Conservation (phyloP, 768 basidiomycete genomes). For the Lyophyllum semitale region DNA sequence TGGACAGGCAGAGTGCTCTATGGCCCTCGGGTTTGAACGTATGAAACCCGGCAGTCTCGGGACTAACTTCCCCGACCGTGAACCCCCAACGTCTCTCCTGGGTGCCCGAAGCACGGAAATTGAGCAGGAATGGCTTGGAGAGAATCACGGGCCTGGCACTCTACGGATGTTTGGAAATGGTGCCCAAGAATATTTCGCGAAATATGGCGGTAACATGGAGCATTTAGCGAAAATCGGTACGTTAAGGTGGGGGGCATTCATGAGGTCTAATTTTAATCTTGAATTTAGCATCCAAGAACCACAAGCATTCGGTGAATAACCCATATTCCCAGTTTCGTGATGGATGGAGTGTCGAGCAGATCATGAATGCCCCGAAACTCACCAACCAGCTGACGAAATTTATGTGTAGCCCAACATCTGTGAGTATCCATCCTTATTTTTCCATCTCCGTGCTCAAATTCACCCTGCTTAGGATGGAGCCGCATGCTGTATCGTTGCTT, state of each 20-base stretch:
- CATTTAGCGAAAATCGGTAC: constrained; percentile 79
- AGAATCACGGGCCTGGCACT: constrained; percentile 69
- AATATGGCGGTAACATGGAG: constrained; percentile 66
- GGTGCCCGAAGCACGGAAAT: constrained; percentile 44
- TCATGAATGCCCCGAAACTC: constrained; percentile 67
- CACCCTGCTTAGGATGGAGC: constrained; percentile 59
- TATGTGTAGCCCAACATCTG: constrained; percentile 88
- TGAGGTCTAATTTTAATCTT: neutral
- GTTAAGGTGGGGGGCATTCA: constrained; percentile 8
- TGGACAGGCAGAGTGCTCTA: constrained; percentile 69
- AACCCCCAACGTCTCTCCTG: constrained; percentile 50
- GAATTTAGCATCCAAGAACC: constrained; percentile 74
- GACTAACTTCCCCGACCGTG: constrained; percentile 60
- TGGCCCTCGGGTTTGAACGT: constrained; percentile 87
- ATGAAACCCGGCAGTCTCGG: constrained; percentile 78
- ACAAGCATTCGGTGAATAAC: constrained; percentile 79
- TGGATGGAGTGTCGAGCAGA: constrained; percentile 74
- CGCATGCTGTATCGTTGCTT: constrained; percentile 76
- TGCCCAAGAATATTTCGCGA: constrained; percentile 75
- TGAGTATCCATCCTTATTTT: constrained; percentile 23
- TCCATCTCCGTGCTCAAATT: neutral
- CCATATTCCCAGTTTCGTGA: constrained; percentile 86
- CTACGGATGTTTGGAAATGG: constrained; percentile 78
- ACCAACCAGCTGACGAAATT: constrained; percentile 75
- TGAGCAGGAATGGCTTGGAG: constrained; percentile 50